phyloP scores from a whole-genome alignment of 805 yeast species.

The Candida coleopterorum region DNA sequence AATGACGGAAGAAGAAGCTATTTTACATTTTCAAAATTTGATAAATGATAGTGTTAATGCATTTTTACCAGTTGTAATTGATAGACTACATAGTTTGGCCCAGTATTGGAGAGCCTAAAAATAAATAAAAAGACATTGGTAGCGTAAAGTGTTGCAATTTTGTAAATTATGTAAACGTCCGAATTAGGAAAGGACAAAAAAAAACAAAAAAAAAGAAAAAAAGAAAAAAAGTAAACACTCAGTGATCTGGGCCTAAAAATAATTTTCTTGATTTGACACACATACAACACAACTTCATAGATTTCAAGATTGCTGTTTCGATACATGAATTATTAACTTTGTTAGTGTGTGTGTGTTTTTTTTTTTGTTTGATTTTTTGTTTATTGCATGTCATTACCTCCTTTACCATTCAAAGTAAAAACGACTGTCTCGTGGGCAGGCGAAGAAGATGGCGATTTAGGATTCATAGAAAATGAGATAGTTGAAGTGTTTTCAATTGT shows the following conservation, averaged over 20 bases:
- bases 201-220: no score
- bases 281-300: no score
- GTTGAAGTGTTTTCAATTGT: constrained; percentile 77
- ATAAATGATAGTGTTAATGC: constrained; percentile 95
- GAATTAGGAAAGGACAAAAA: constrained; percentile 4
- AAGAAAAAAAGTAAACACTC: neutral
- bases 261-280: neutral
- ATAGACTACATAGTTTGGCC: constrained; percentile 89
- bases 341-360: no score
- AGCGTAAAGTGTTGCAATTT: neutral
- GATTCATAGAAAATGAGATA: constrained; percentile 89
- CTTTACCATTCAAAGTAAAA: constrained; percentile 66
- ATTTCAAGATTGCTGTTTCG: constrained; percentile 1
- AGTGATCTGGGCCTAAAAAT: no score
- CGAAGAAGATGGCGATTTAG: constrained; percentile 81
- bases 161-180: neutral
- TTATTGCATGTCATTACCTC: constrained; percentile 21
- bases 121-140: neutral
- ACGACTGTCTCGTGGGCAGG: constrained; percentile 95
- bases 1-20: constrained; percentile 94
- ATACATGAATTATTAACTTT: neutral
- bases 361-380: no score
- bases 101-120: constrained; percentile 91
- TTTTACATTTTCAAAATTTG: constrained; percentile 86
- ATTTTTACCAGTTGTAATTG: constrained; percentile 89